These are phyloP conservation scores for Gilbertella persicaria DNA, from an alignment of 371 early-diverging fungal genomes.

Conservation along the genomic window DNA sequence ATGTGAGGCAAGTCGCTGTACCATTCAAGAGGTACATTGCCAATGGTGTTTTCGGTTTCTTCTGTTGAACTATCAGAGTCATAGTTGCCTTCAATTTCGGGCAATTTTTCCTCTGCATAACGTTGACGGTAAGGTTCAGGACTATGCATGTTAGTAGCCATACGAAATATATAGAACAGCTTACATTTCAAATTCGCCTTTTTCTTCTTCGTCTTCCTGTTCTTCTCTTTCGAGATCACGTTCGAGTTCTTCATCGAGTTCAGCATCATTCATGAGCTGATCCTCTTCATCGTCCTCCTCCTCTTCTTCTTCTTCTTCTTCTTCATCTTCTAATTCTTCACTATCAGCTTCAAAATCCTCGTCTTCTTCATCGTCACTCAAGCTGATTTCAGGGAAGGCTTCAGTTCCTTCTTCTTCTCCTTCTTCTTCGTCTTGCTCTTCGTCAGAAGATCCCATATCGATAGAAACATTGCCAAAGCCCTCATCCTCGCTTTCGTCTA, in stretches of 20 bases:
- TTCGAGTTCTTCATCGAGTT: slow-evolving; percentile 36
- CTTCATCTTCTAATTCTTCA: slow-evolving; percentile 38
- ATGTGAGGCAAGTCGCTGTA: slow-evolving; percentile 96
- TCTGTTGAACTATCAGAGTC: slow-evolving; percentile 91
- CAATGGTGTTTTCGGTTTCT: slow-evolving; percentile 83
- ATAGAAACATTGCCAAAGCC: slow-evolving; percentile 48
- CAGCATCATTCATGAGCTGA: slow-evolving; percentile 33
- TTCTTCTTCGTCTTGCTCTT: slow-evolving; percentile 30
- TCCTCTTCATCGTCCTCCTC: slow-evolving; percentile 50
- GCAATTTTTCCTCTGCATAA: slow-evolving; percentile 46
- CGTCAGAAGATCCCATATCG: slow-evolving; percentile 55
- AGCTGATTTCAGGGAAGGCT: slow-evolving; percentile 46
- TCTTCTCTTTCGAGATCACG: slow-evolving; percentile 33
- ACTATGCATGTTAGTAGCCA: neutral
- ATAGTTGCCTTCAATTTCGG: slow-evolving; percentile 90
- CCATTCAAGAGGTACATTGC: slow-evolving; percentile 95
- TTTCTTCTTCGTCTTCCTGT: slow-evolving; percentile 49
- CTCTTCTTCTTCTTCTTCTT: slow-evolving; percentile 49
- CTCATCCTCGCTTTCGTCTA: slow-evolving; percentile 42
- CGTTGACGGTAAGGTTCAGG: slow-evolving; percentile 37
- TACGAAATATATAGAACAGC: slow-evolving; percentile 4
- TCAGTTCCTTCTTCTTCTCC: slow-evolving; percentile 41
- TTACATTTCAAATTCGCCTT: slow-evolving; percentile 34
- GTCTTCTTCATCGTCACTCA: slow-evolving; percentile 39
- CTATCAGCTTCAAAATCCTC: slow-evolving; percentile 28